phyloP scores from a whole-genome alignment of 805 yeast genomes.

The Millerago galiae region DNA sequence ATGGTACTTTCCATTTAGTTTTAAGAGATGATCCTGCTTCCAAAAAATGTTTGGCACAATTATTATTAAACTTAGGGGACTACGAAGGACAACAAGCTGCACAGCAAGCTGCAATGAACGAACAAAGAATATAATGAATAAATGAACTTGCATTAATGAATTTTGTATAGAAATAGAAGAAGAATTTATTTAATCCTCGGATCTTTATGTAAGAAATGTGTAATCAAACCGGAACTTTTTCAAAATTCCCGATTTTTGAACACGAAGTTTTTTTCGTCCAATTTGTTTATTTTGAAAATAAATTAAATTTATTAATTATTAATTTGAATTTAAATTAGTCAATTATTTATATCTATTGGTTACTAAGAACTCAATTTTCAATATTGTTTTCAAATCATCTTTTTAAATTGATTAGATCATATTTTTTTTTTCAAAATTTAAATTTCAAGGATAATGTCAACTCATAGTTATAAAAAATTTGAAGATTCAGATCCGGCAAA shows the following conservation, averaged over 20 bases:
- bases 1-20: constrained; percentile 74
- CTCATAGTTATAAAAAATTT: constrained; percentile 74
- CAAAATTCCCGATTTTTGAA: too few relatives aligned
- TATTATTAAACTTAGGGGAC: constrained; percentile 60
- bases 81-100: constrained; percentile 20
- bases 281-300: too few relatives aligned
- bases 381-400: not conserved
- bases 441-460: constrained; percentile 53
- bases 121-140: constrained; percentile 3
- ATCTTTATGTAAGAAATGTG: too few relatives aligned
- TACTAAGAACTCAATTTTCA: too few relatives aligned
- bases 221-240: too few relatives aligned
- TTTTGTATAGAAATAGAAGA: not conserved
- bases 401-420: not conserved
- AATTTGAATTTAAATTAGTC: too few relatives aligned
- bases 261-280: too few relatives aligned
- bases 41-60: constrained; percentile 78
- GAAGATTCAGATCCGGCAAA: constrained; percentile 67
- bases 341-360: too few relatives aligned
- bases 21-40: constrained; percentile 85
- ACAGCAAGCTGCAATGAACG: constrained; percentile 1
- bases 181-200: too few relatives aligned
- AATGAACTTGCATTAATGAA: not conserved
- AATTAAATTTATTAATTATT: too few relatives aligned
- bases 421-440: not conserved